Base-by-base conservation (phyloP, 2,329 filamentous ascomycete species). In the Tolypocladium guangdongense region DNA sequence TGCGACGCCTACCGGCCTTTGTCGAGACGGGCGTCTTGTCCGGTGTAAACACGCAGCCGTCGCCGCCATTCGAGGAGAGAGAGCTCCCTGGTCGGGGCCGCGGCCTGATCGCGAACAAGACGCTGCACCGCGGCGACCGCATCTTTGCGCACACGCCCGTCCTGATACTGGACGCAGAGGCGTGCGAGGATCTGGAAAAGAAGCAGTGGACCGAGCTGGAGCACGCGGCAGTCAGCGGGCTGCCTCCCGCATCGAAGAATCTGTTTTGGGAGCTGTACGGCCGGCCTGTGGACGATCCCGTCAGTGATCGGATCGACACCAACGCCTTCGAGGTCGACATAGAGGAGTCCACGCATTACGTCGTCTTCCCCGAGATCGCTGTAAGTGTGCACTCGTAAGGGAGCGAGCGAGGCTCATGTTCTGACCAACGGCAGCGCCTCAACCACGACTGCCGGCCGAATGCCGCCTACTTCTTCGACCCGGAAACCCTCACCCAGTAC, bases 361-460 rank as follows among this genome's bases (percentile, higher is more conserved):
- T 14, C 5, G 52, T 59, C 10, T 51, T 55, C 16, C 58, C 58
- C 1, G 57, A 59, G 27, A 57, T 52, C 16, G 49, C 58, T 32
- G 58, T 59, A 35, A 52, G 58, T 56, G 3, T 6, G 27, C 27
- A 27, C 27, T 6, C 6, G n/a, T n/a, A n/a, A n/a, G n/a, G 27
- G 27, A 27, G 27, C 27, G 27, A 27, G 27, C 27, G 3, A 27
- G 27, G 6, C 6, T 27, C 27, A 27, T 3, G 27, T 27, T 27
- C 43, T 48, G 4, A 24, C 36, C 22, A 24, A 2, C 35, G 65
- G 62, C 72, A 54, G 71, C 72, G 24, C 64, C 62, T 74, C 57
- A 75, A 75, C 62, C 73, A 75, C 59, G 71, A 74, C 60, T 75
- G 73, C 57, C 68, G 72, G 1, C 69, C 73, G 33, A 74, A 74